phyloP scores from a whole-genome alignment of 257 asterid species.

The Linderniella brevidens region DNA sequence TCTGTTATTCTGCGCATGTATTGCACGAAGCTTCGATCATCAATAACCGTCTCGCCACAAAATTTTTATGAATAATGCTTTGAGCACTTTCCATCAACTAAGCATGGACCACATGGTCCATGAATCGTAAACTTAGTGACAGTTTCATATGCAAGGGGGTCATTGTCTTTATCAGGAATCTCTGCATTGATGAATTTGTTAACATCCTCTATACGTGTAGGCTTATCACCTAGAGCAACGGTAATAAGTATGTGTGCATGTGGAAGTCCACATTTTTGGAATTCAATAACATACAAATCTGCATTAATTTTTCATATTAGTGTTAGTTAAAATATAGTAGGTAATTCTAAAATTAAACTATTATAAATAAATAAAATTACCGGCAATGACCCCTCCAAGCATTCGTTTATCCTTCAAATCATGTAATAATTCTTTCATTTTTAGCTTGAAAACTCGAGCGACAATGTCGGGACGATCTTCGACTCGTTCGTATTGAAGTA shows the following conservation, averaged over 20 bases:
- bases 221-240: not conserved
- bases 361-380: not conserved
- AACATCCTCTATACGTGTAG: not conserved
- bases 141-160: slow-evolving; percentile 1
- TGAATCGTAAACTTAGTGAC: not conserved
- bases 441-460: not conserved
- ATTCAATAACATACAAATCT: slow-evolving; percentile 9
- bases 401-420: not conserved
- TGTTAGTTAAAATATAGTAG: not conserved
- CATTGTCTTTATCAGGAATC: not conserved
- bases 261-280: slow-evolving; percentile 5
- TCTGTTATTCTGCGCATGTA: not conserved
- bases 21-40: slow-evolving; percentile 2
- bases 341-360: no score
- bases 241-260: slow-evolving; percentile 4
- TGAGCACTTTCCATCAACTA: slow-evolving; percentile 3
- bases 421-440: not conserved
- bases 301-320: not conserved
- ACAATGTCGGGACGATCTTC: slow-evolving; percentile 1
- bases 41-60: slow-evolving; percentile 2
- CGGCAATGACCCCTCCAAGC: not conserved
- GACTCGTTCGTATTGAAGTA: not conserved
- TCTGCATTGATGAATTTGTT: slow-evolving; percentile 5
- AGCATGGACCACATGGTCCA: slow-evolving; percentile 8
- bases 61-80: slow-evolving; percentile 4